Base-by-base conservation (phyloP, 1,284 basidiomycete genomes). In the Singerocomus inundabilis region DNA sequence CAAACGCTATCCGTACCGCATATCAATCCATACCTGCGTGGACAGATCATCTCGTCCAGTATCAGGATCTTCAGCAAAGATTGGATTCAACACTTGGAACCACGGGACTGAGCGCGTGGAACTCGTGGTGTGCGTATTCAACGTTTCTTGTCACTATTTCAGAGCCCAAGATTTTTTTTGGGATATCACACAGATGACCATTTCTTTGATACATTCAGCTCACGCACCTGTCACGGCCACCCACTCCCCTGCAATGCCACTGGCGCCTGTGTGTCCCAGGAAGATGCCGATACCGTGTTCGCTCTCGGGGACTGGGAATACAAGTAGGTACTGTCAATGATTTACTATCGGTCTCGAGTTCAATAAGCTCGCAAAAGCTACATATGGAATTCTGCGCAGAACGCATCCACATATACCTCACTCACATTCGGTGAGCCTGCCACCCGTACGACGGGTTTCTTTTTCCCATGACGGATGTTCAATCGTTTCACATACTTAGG, bases 181-280 rank as follows among this genome's bases (percentile, higher is more conserved):
- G 43, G 33, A 10, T 12, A 26, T 36, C 12, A 21, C 26, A 46
- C 54, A 73, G 73, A 77, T 29, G 71, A 72, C 36, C 71, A 72
- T 49, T 73, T 65, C 54, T 79, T 80, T 57, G 77, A 79, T 58
- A 75, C 75, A 12, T 77, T 79, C 59, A 73, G 69, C 12, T 76
- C 77, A 7, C 64, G 77, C 44, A 78, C 76, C 6, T 79, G 77
- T 55, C 60, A 77, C 49, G 71, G 70, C 1, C 78, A 79, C 42
- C 61, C 75, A 0, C 66, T 79, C 15, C 77, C 77, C 0, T 79
- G 77, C 53, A 79, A 78, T 53, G 56, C 70, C 4, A 71, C 69
- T 4, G 74, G 74, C 3, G 62, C 57, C 0, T 80, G 77, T 53
- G 70, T 80, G 13, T 69, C 72, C 1, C 67, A 69, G 33, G 67